Base-by-base conservation (phyloP, 352 stramenopile species). In the Globisporangium spiculum region DNA sequence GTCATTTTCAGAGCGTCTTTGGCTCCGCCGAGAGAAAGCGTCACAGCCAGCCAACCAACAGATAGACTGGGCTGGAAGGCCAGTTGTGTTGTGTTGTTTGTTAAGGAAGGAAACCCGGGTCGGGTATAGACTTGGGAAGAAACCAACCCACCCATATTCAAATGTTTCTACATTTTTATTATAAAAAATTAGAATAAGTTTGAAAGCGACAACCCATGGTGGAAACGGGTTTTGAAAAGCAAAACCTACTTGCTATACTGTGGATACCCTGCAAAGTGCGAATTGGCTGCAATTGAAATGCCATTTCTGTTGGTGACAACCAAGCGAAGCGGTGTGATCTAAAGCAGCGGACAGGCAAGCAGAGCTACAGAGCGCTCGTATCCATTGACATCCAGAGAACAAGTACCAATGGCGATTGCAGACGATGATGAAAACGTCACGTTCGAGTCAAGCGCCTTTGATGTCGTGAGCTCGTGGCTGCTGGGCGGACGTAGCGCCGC, bases 381-480 rank as follows among this genome's bases (percentile, higher is more conserved):
- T 59, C 26, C 46, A 14, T 22, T 6, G 30, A 26, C 30, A 4
- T 38, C 4, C 14, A 44, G 18, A 57, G 24, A 26, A 10, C 9
- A 32, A 50, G 41, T 26, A 38, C 3, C 55, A n/a, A 68, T 69
- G 32, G 57, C 30, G 20, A 65, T 66, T 60, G 41, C 65, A 27
- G 73, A 84, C 38, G 72, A 71, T 14, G 83, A 91, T 56, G 81
- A 91, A 16, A 71, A 75, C 16, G 76, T 90, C 57, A 65, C 70
- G 64, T 93, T 93, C 73, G 75, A 67, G 27, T 34, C 75, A 5
- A 81, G 72, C 53, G 85, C 83, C 38, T 83, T 91, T 61, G 67
- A 84, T 58, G 80, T 93, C 24, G 85, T 93, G 20, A 75, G 77
- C 61, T 88, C 80, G 58, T 93, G 85, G 85, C 66, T 91, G 50